Conservation (phyloP, 306 rosid genomes). For the Carpinus viminea region DNA sequence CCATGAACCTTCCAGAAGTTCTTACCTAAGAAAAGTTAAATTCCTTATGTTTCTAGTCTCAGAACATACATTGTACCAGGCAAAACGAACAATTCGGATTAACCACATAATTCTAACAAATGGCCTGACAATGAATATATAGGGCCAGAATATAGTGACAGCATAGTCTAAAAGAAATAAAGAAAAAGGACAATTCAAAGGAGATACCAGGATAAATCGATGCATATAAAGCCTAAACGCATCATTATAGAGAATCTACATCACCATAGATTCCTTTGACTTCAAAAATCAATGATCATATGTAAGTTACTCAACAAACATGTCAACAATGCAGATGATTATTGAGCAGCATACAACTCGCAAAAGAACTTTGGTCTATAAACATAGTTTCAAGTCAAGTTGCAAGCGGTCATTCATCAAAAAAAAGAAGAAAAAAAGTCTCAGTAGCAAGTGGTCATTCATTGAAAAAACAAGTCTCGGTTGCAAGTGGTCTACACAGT, state of each 20-base stretch:
- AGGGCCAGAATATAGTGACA: background rate
- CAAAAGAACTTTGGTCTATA: constrained; percentile 27
- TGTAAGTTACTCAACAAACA: background rate
- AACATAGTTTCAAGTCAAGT: constrained; percentile 9
- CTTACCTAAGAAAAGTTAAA: constrained; percentile 72
- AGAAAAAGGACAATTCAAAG: background rate
- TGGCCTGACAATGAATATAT: background rate
- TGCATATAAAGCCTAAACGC: background rate
- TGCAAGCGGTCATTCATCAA: too few species aligned
- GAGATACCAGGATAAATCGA: background rate
- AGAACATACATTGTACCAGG: background rate
- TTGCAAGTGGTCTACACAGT: constrained; percentile 5
- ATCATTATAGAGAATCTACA: background rate
- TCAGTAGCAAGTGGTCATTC: background rate
- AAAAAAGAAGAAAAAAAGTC: too few species aligned
- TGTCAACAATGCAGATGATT: background rate
- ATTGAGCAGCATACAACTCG: constrained; percentile 12
- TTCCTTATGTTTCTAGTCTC: constrained; percentile 9
- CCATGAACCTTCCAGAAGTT: constrained; percentile 98
- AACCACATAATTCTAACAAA: background rate
- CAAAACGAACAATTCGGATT: background rate
- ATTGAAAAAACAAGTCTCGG: background rate
- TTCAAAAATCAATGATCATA: constrained; percentile 7
- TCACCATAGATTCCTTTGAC: constrained; percentile 2
- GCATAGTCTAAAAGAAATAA: background rate